Conservation (phyloP, 2,329 filamentous ascomycete species). For the Ciborinia camelliae region DNA sequence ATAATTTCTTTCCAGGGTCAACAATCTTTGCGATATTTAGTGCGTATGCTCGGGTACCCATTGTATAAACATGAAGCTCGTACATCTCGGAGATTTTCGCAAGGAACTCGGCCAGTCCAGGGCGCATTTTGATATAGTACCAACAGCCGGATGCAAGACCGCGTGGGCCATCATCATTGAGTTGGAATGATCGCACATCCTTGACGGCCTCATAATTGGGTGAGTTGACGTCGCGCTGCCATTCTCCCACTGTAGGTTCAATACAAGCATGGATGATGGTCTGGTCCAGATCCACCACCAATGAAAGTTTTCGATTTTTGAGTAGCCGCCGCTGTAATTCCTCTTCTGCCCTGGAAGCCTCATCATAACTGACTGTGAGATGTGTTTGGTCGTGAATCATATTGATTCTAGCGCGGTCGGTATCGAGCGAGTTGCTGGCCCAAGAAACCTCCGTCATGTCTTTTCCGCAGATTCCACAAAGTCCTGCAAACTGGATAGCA, state of each 20-base stretch:
- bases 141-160: slow-evolving; percentile 70
- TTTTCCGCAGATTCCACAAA: slow-evolving; percentile 90
- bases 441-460: slow-evolving; percentile 93
- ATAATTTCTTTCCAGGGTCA: slow-evolving; percentile 83
- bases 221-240: slow-evolving; percentile 83
- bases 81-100: slow-evolving; percentile 74
- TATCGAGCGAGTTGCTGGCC: slow-evolving; percentile 74
- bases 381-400: slow-evolving; percentile 91
- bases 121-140: slow-evolving; percentile 98
- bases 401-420: slow-evolving; percentile 84
- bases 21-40: slow-evolving; percentile 88
- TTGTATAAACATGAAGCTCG: slow-evolving; percentile 97
- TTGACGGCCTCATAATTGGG: slow-evolving; percentile 90
- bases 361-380: slow-evolving; percentile 77
- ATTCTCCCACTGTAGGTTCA: slow-evolving; percentile 92
- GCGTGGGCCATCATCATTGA: slow-evolving; percentile 77
- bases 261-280: slow-evolving; percentile 98
- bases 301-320: slow-evolving; percentile 75
- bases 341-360: slow-evolving; percentile 79
- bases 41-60: slow-evolving; percentile 97
- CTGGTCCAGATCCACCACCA: slow-evolving; percentile 96
- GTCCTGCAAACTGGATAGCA: slow-evolving; percentile 82
- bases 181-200: slow-evolving; percentile 82
- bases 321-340: slow-evolving; percentile 82
- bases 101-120: slow-evolving; percentile 78